Conservation (phyloP, 163 green algal genomes). For the Scenedesmus sp. region DNA sequence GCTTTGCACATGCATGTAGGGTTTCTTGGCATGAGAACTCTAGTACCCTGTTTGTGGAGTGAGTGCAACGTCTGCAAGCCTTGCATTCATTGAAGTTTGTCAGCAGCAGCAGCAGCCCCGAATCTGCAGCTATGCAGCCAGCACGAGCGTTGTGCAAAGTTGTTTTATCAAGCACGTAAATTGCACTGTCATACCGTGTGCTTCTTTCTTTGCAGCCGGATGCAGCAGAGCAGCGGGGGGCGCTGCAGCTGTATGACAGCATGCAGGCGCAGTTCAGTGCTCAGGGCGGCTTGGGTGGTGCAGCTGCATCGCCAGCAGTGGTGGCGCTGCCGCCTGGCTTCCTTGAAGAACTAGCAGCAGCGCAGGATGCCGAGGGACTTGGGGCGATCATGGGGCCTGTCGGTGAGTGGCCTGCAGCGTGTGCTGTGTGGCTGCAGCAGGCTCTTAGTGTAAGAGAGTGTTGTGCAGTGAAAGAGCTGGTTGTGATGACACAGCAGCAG, state of each 20-base stretch:
- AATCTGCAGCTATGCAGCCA: not conserved
- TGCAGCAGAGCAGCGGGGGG: slow-evolving; percentile 45
- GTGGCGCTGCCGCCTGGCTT: slow-evolving; percentile 83
- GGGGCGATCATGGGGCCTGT: slow-evolving; percentile 60
- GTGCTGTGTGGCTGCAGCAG: not conserved
- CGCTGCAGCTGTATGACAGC: slow-evolving; percentile 83
- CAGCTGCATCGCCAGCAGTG: not conserved
- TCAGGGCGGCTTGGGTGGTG: not conserved
- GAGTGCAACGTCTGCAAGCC: not conserved
- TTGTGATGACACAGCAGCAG: not conserved
- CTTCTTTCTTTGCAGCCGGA: slow-evolving; percentile 50
- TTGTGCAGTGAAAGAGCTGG: not conserved
- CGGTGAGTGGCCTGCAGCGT: slow-evolving; percentile 43
- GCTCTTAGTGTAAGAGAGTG: no score
- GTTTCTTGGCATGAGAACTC: not conserved
- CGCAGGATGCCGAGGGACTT: slow-evolving; percentile 78
- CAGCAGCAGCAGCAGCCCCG: not conserved
- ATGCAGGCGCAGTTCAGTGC: slow-evolving; percentile 53
- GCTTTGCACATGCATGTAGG: not conserved
- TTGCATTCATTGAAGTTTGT: not conserved
- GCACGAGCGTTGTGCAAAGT: no score
- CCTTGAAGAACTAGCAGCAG: slow-evolving; percentile 83
- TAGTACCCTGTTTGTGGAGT: no score
- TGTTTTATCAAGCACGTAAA: not conserved
- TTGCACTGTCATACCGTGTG: not conserved